Conservation (phyloP, 352 stramenopile species). For the Phytophthora sp. region DNA sequence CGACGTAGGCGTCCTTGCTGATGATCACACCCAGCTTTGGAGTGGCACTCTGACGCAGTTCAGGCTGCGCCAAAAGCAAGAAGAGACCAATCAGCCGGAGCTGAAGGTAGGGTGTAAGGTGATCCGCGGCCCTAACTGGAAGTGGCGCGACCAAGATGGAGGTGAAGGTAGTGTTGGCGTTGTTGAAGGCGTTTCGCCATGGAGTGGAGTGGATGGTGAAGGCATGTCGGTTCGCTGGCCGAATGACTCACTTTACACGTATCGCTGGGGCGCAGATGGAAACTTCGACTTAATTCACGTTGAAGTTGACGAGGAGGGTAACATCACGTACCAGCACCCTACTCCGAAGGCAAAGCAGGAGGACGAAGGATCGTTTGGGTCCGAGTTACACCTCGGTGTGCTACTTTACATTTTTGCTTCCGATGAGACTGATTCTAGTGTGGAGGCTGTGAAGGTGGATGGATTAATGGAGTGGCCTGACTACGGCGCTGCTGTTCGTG, state of each 20-base stretch:
- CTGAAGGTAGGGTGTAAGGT: conserved; percentile 87
- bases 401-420: conserved; percentile 70
- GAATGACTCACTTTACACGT: conserved; percentile 90
- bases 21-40: conserved; percentile 74
- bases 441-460: conserved; percentile 51
- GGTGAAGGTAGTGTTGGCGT: conserved; percentile 83
- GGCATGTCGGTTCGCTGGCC: conserved; percentile 90
- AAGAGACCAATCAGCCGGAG: conserved; percentile 55
- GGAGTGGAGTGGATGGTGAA: conserved; percentile 89
- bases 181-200: conserved; percentile 86
- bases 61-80: conserved; percentile 49
- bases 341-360: conserved; percentile 76
- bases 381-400: conserved; percentile 80
- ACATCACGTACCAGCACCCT: conserved; percentile 69
- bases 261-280: conserved; percentile 87
- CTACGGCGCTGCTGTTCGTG: conserved; percentile 73
- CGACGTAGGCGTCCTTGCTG: conserved; percentile 76
- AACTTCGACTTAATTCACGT: conserved; percentile 89
- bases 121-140: conserved; percentile 91
- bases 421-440: conserved; percentile 8
- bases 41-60: conserved; percentile 81
- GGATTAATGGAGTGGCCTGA: conserved; percentile 87
- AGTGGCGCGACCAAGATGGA: conserved; percentile 90
- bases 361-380: conserved; percentile 78
- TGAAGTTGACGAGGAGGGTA: conserved; percentile 81